These are phyloP conservation scores for Hyaloperonospora brassicae DNA, from an alignment of 352 stramenopile genomes.

Conservation along the genomic window DNA sequence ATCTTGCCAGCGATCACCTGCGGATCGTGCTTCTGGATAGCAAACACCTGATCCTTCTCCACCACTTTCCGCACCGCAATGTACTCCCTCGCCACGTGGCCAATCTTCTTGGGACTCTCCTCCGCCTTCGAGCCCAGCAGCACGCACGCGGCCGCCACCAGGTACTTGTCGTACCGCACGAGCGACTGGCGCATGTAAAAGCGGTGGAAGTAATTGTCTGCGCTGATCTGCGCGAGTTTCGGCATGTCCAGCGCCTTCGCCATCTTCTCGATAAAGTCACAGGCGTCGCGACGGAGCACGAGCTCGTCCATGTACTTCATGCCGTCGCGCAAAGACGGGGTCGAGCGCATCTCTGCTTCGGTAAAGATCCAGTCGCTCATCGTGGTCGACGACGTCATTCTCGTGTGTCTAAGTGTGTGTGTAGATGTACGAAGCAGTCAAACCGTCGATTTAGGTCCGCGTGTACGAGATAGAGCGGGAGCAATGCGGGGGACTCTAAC, in stretches of 20 bases:
- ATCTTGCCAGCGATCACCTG: constrained; percentile 61
- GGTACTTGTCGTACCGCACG: constrained; percentile 77
- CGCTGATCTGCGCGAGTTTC: constrained; percentile 77
- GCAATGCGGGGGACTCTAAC: neutral
- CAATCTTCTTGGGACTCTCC: constrained; percentile 74
- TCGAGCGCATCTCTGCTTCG: constrained; percentile 50
- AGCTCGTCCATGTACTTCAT: constrained; percentile 74
- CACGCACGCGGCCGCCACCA: constrained; percentile 76
- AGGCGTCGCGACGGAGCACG: constrained; percentile 59
- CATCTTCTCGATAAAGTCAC: constrained; percentile 84
- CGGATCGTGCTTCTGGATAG: constrained; percentile 68
- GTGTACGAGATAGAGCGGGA: neutral
- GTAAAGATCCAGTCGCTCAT: constrained; percentile 72
- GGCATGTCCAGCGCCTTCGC: constrained; percentile 66
- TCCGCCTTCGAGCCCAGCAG: constrained; percentile 81
- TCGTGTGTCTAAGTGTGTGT: neutral
- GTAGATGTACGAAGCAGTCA: constrained; percentile 2
- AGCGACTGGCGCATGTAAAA: constrained; percentile 85
- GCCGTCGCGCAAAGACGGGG: constrained; percentile 63
- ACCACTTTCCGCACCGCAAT: constrained; percentile 57
- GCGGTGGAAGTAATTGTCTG: constrained; percentile 81
- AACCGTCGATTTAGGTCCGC: constrained; percentile 12
- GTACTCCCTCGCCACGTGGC: constrained; percentile 67
- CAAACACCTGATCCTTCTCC: constrained; percentile 70
- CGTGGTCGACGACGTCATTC: constrained; percentile 15